Conservation (phyloP, 345 rosid genomes). For the Hevea brasiliensis region DNA sequence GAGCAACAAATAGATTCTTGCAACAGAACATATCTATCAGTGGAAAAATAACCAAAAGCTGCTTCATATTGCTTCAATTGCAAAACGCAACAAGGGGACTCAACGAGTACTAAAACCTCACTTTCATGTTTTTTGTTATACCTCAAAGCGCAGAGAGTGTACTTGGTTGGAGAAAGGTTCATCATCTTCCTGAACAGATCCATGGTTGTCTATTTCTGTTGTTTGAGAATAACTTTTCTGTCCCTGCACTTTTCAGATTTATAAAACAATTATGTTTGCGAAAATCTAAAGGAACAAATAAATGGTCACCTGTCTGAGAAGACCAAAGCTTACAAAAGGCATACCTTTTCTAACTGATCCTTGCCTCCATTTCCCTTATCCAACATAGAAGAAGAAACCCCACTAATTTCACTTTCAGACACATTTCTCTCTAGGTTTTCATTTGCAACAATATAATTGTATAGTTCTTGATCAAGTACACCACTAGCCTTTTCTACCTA, state of each 20-base stretch:
- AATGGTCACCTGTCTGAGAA: neutral
- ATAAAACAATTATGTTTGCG: slow-evolving; percentile 4
- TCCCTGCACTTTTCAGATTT: slow-evolving; percentile 43
- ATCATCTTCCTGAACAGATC: slow-evolving; percentile 31
- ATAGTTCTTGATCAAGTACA: slow-evolving; percentile 33
- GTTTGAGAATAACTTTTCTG: neutral
- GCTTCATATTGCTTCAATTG: neutral
- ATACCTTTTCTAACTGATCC: slow-evolving; percentile 41
- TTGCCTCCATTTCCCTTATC: slow-evolving; percentile 28
- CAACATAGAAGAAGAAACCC: slow-evolving; percentile 27
- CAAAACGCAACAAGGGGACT: neutral
- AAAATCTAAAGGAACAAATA: slow-evolving; percentile 14
- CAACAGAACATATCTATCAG: neutral
- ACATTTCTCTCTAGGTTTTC: slow-evolving; percentile 22
- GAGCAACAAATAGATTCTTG: neutral
- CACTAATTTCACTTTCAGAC: slow-evolving; percentile 26
- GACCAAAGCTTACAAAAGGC: slow-evolving; percentile 1
- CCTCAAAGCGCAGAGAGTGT: slow-evolving; percentile 77
- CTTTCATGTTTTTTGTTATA: slow-evolving; percentile 25
- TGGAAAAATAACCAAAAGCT: neutral
- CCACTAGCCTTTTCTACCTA: slow-evolving; percentile 33
- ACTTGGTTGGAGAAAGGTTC: slow-evolving; percentile 33
- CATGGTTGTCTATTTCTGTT: slow-evolving; percentile 29
- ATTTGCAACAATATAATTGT: slow-evolving; percentile 18
- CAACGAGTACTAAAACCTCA: neutral